Base-by-base conservation (phyloP, 2,329 filamentous ascomycete species). In the Atkinsonella hypoxylon region DNA sequence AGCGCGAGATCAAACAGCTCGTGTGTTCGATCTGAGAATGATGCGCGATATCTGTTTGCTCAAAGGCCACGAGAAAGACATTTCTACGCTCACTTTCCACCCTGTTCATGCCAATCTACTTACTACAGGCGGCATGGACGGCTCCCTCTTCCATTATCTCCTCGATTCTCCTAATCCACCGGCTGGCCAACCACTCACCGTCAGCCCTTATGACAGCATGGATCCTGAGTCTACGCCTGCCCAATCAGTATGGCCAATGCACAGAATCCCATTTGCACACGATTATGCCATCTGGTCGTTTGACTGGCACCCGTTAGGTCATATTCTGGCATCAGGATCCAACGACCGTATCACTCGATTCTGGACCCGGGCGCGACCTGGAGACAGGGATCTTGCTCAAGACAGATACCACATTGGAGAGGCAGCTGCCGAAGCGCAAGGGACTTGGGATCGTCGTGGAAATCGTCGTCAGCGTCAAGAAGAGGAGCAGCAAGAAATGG, bases 301-400 rank as follows among this genome's bases (percentile, higher is more conserved):
- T 47, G 90, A 96, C 70, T 98, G 93, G 90, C 93, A 98, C 64
- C 93, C 93, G 0, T 76, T 97, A 0, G 93, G 93, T 30, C 93
- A 98, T 63, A 91, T 98, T 55, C 78, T 98, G 8, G 90, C 90
- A 0, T 95, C 91, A 2, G 93, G 93, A 12, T 95, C 90, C 11
- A 97, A 98, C 66, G 93, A 98, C 66, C 85, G 93, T 40, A 90
- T 95, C 54, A 97, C 93, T 2, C 83, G 93, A 45, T 98, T 98
- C 72, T 98, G 93, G 93, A 89, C 90, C 3, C 83, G 93, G 41
- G 81, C 89, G 15, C 77, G 93, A 45, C 93, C 93, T 1, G 93
- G 93, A 46, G 91, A 96, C 58, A 79, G 77, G n/a, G 83, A 85
- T 49, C 85, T 86, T 59, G 79, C 88, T 68, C 89, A 90, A 61